These are phyloP conservation scores for Piper betle DNA, from an alignment of 164 flowering plant genomes.

Conservation along the genomic window DNA sequence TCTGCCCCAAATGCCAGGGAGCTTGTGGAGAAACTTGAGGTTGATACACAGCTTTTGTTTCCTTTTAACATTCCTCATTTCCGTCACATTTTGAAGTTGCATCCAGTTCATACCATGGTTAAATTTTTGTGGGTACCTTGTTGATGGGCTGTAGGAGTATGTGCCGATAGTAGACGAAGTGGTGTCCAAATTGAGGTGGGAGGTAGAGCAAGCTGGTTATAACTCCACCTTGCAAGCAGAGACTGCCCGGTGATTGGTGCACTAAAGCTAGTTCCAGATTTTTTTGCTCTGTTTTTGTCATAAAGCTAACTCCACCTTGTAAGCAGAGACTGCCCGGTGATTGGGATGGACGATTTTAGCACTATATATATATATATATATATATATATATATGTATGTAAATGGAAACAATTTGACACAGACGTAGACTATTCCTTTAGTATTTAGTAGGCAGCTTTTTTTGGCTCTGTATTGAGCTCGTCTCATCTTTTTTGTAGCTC, in stretches of 20 bases:
- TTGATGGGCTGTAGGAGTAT: conserved; percentile 27
- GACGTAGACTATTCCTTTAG: too few species aligned
- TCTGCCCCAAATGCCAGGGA: conserved; percentile 46
- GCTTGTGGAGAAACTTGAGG: conserved; percentile 61
- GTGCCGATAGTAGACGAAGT: conserved; percentile 37
- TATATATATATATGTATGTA: too few species aligned
- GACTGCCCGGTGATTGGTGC: conserved; percentile 11
- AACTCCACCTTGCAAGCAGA: conserved; percentile 22
- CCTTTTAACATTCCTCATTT: neutral
- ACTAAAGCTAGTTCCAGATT: neutral
- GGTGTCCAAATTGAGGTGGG: conserved; percentile 35
- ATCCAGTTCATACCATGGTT: too few species aligned
- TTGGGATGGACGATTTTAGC: neutral
- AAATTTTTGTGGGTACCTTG: neutral
- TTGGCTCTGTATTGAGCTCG: neutral
- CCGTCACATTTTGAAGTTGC: too few species aligned
- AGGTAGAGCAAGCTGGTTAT: conserved; percentile 31
- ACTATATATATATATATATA: neutral
- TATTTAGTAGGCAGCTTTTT: neutral
- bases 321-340: neutral
- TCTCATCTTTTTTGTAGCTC: neutral
- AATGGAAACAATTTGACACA: neutral
- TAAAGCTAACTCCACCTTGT: too few species aligned
- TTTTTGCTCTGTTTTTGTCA: neutral
- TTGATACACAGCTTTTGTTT: neutral